Conservation (phyloP, 129 eudicot genomes). For the Ambrosia trifida region DNA sequence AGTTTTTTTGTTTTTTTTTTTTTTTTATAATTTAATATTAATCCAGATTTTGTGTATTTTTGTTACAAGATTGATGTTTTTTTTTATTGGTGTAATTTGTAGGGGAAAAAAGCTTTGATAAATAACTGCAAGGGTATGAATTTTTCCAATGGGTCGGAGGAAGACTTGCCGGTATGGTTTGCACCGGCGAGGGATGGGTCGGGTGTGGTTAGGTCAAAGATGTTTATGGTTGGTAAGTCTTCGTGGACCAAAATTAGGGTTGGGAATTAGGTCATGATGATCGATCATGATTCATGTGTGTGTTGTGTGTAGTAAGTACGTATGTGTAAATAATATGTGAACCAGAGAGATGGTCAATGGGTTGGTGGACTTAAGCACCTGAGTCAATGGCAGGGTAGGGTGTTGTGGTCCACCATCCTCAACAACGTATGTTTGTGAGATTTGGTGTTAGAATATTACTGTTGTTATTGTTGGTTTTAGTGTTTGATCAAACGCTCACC, state of each 20-base stretch:
- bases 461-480: too few relatives aligned
- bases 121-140: conserved; percentile 37
- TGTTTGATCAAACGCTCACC: too few relatives aligned
- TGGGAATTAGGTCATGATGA: neutral
- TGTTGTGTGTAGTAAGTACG: too few relatives aligned
- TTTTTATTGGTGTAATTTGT: too few relatives aligned
- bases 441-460: too few relatives aligned
- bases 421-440: too few relatives aligned
- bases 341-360: too few relatives aligned
- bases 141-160: conserved; percentile 44
- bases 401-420: conserved; percentile 32
- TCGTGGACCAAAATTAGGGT: neutral
- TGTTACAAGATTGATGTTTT: too few relatives aligned
- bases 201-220: conserved; percentile 3
- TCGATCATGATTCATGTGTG: too few relatives aligned
- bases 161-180: conserved; percentile 57
- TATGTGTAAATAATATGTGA: neutral
- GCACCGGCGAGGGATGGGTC: conserved; percentile 62
- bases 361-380: conserved; percentile 29
- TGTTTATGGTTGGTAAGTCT: neutral
- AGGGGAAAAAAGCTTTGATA: conserved; percentile 57
- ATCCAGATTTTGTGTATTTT: too few relatives aligned
- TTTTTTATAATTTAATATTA: too few relatives aligned
- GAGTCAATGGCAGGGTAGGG: conserved; percentile 6
- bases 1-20: neutral